A percentile compares a stretch with the other conserved stretches of the same genome.
Evolutionary conservation across 1,284 basidiomycete species (phyloP).

Genomic region (Papiliotrema flavescens): DNA sequence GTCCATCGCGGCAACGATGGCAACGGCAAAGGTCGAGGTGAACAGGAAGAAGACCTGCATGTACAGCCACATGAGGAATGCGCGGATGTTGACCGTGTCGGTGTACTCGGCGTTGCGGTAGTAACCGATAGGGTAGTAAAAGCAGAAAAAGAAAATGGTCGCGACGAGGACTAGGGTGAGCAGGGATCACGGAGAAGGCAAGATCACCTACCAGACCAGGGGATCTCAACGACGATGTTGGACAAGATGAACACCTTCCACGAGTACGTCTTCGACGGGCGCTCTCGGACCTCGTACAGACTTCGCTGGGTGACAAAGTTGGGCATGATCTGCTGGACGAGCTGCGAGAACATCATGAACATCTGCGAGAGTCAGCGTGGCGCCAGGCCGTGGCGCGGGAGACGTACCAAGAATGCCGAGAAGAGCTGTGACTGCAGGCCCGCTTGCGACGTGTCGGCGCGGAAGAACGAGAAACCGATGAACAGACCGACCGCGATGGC

Average conservation of each 20-base stretch:
- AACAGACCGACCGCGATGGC: conserved; percentile 49
- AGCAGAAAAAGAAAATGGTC: conserved; percentile 49
- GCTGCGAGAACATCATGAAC: conserved; percentile 48
- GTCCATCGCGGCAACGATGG: conserved; percentile 43
- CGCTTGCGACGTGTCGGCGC: conserved; percentile 61
- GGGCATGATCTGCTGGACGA: conserved; percentile 51
- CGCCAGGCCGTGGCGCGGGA: conserved; percentile 16
- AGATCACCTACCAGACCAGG: conserved; percentile 27
- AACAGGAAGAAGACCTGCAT: conserved; percentile 47
- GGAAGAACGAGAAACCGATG: conserved; percentile 60
- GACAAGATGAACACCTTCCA: conserved; percentile 64
- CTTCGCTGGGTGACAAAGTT: conserved; percentile 53
- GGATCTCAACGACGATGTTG: conserved; percentile 49
- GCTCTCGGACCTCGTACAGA: conserved; percentile 70
- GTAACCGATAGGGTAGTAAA: conserved; percentile 50
- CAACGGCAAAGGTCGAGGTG: conserved; percentile 47
- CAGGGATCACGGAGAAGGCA: background rate
- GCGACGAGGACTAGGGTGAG: conserved; percentile 51
- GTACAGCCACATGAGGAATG: conserved; percentile 44
- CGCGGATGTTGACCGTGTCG: conserved; percentile 37
- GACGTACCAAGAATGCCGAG: conserved; percentile 50
- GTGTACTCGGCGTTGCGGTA: conserved; percentile 45
- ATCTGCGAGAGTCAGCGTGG: conserved; percentile 24
- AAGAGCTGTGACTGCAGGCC: conserved; percentile 83
- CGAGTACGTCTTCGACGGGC: conserved; percentile 72